Evolutionary conservation across 176 grass and related monocot genomes (phyloP).

Genomic region (Melocanna baccifera): DNA sequence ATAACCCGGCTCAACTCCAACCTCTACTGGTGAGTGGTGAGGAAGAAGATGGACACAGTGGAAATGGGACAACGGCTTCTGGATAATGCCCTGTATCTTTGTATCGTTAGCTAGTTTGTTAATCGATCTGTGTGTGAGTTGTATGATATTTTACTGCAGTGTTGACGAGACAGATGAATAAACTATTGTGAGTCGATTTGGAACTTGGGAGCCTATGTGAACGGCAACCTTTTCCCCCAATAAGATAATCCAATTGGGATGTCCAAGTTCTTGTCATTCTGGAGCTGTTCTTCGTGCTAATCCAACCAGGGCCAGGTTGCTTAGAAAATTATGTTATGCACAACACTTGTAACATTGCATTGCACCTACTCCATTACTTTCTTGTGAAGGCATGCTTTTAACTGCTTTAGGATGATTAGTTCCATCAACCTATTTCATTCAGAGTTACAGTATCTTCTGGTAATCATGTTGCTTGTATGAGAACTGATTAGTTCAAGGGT

Average conservation of each 20-base stretch:
- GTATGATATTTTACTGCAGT: slow-evolving; percentile 7
- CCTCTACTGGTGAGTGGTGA: background rate
- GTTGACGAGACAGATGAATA: slow-evolving; percentile 14
- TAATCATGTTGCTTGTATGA: background rate
- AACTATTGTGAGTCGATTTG: slow-evolving; percentile 21
- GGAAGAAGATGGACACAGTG: background rate
- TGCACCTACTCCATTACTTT: background rate
- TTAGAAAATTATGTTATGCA: background rate
- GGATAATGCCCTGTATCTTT: slow-evolving; percentile 2
- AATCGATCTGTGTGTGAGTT: background rate
- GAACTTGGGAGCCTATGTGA: background rate
- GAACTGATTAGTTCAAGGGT: background rate
- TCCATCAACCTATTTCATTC: background rate
- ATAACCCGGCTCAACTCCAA: too few species aligned
- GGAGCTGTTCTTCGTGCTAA: background rate
- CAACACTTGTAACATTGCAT: background rate
- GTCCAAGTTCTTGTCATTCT: background rate
- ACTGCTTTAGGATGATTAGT: background rate
- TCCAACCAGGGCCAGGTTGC: background rate
- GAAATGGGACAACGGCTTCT: background rate
- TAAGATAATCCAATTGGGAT: slow-evolving; percentile 24
- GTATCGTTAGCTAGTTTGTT: background rate
- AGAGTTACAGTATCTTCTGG: background rate
- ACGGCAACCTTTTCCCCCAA: slow-evolving; percentile 5
- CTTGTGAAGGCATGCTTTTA: background rate